A percentile compares a stretch with the other conserved stretches of the same genome.
These are phyloP conservation scores for Stropharia rugosoannulata DNA, from an alignment of 768 basidiomycete species.

Conservation along the genomic window DNA sequence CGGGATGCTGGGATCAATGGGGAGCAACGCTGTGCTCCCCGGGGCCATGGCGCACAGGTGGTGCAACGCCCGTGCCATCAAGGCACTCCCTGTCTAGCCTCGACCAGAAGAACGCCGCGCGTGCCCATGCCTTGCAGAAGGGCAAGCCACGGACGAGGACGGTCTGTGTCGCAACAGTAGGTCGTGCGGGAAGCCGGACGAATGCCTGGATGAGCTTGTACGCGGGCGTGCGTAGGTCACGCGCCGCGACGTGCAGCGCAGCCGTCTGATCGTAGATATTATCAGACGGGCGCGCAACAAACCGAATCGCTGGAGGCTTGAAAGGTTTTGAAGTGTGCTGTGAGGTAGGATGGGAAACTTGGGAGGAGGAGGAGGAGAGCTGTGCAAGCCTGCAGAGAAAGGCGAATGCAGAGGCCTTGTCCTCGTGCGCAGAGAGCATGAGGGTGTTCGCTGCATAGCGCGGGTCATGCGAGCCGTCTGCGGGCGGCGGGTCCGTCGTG, in stretches of 20 bases:
- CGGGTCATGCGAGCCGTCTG: conserved; percentile 10
- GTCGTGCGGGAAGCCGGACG: conserved; percentile 28
- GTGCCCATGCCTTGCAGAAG: conserved; percentile 33
- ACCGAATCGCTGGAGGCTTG: conserved; percentile 5
- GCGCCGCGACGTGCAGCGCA: conserved; percentile 41
- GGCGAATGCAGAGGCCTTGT: conserved; percentile 43
- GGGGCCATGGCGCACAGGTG: background rate
- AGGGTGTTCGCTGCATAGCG: conserved; percentile 40
- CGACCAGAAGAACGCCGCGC: conserved; percentile 45
- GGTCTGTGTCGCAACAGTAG: conserved; percentile 50
- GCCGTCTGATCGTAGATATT: conserved; percentile 50
- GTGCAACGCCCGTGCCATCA: background rate
- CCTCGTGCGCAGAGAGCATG: conserved; percentile 39
- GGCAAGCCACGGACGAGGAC: conserved; percentile 54
- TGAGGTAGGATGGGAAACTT: background rate
- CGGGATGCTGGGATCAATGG: too few species aligned
- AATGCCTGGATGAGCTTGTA: conserved; percentile 37
- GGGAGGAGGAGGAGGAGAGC: too few species aligned
- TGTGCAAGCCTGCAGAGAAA: conserved; percentile 32
- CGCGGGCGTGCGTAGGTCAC: conserved; percentile 33
- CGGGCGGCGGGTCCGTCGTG: background rate
- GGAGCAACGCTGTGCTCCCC: too few species aligned
- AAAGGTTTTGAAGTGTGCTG: background rate
- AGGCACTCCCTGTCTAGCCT: conserved; percentile 23
- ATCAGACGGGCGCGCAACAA: conserved; percentile 24